Evolutionary conservation across 1,284 basidiomycete genomes (phyloP), one percentile per base, ranked within the genome.

Genomic region (Nidula niveotomentosa): DNA sequence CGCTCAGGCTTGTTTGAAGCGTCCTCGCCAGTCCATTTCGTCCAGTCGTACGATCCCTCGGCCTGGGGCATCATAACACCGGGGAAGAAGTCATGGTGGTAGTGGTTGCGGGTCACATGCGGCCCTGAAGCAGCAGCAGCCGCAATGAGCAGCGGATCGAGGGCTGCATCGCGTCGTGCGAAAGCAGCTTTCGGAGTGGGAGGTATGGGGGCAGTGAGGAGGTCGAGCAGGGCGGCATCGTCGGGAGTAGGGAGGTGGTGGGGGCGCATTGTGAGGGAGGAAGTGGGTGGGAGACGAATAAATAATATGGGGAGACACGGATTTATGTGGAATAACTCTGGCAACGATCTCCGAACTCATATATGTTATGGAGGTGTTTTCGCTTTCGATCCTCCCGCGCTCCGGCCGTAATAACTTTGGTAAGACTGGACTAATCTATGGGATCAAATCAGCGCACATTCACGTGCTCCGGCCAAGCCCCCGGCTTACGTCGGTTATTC

Each of bases 61-160:
- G 76, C 72, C 49, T 74, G 71, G 10, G 81, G 81, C 45, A 83
- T 71, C 62, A 73, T 75, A 35, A 81, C 76, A 0, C 77, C 81
- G 3, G 86, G 85, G 62, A 85, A 85, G 69, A 88, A 88, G 62
- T 87, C 82, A 61, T 89, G 86, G 52, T 83, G 77, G 63, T 89
- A 89, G 66, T 92, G 90, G 64, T 93, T 90, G 37, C 88, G 79
- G 37, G 90, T 91, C 52, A 86, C 78, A 59, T 89, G 81, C 6
- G 87, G 86, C 18, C 85, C 86, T 1, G 87, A 86, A 1, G 87
- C 84, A 9, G 81, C 77, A 9, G 83, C 87, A 0, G 86, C 85
- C 35, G 88, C 88, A 51, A 92, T 80, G 50, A 92, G 73, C 4
- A 92, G 74, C 15, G 89, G 85, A 61, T 92, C 88, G 45, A 92